These are phyloP conservation scores for Tricholoma bakamatsutake DNA, from an alignment of 768 basidiomycete species.

Conservation along the genomic window DNA sequence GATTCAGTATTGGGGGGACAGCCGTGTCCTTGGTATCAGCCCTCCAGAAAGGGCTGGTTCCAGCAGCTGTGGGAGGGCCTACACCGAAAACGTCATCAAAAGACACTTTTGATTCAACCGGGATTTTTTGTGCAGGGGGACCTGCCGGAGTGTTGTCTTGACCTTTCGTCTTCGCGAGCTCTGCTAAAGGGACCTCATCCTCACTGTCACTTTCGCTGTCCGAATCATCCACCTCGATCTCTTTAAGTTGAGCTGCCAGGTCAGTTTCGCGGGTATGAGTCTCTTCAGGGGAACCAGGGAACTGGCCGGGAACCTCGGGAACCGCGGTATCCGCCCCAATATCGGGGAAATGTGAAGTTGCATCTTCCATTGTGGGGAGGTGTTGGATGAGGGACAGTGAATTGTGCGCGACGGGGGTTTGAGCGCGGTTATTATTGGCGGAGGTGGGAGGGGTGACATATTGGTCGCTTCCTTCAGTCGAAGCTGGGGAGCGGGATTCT, in stretches of 20 bases:
- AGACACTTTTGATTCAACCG: constrained; percentile 16
- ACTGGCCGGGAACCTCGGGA: constrained; percentile 1
- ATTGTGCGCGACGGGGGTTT: constrained; percentile 15
- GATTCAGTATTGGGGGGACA: neutral
- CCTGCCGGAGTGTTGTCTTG: constrained; percentile 15
- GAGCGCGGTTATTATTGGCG: constrained; percentile 16
- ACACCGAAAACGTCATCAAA: constrained; percentile 59
- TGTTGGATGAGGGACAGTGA: constrained; percentile 13
- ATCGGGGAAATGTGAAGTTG: constrained; percentile 33
- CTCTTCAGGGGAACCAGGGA: constrained; percentile 11
- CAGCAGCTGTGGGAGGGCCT: constrained; percentile 19
- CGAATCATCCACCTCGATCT: constrained; percentile 52
- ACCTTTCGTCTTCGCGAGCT: constrained; percentile 22
- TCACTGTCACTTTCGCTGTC: constrained; percentile 51
- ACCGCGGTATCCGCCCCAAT: constrained; percentile 22
- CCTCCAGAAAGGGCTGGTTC: neutral
- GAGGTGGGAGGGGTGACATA: constrained; percentile 60
- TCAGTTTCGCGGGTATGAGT: constrained; percentile 39
- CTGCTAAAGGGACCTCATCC: constrained; percentile 34
- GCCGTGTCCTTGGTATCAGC: neutral
- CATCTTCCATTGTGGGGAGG: constrained; percentile 30
- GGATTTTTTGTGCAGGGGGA: constrained; percentile 1
- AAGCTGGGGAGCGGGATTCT: constrained; percentile 14
- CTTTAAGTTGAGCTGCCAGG: constrained; percentile 45
- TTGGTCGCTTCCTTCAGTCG: constrained; percentile 41